Percentiles rank a stretch among this genome's conserved stretches.
These are phyloP conservation scores for Nicotiana paniculata DNA, from an alignment of 257 asterid genomes.

Conservation along the genomic window DNA sequence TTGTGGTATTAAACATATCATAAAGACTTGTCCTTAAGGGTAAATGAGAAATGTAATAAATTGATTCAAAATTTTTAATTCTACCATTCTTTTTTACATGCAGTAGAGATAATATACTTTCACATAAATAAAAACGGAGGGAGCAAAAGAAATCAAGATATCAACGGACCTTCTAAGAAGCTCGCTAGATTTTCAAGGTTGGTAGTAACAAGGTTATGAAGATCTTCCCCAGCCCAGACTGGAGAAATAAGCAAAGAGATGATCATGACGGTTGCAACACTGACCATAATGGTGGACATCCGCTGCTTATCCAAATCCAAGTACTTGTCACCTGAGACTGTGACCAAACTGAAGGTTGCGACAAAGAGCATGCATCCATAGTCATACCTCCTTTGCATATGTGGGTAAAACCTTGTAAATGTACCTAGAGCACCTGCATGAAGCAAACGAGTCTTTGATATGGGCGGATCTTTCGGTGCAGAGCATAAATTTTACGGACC, in stretches of 20 bases:
- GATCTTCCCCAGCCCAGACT: slow-evolving; percentile 84
- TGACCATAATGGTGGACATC: slow-evolving; percentile 50
- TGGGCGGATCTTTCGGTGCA: background rate
- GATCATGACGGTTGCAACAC: slow-evolving; percentile 48
- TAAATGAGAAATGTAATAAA: too few species aligned
- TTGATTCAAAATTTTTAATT: too few species aligned
- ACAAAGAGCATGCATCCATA: slow-evolving; percentile 67
- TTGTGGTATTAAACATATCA: too few species aligned
- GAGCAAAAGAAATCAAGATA: background rate
- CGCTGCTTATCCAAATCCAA: slow-evolving; percentile 52
- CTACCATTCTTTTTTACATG: too few species aligned
- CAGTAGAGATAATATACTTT: too few species aligned
- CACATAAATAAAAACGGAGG: too few species aligned
- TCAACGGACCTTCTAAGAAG: slow-evolving; percentile 44
- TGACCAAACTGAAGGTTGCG: slow-evolving; percentile 59
- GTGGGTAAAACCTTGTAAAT: slow-evolving; percentile 55
- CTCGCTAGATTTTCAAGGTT: slow-evolving; percentile 51
- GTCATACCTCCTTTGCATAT: slow-evolving; percentile 54
- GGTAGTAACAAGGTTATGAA: slow-evolving; percentile 38
- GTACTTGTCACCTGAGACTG: slow-evolving; percentile 66
- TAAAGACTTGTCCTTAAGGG: too few species aligned
- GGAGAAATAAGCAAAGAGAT: slow-evolving; percentile 52
- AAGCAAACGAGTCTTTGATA: background rate
- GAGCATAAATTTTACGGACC: too few species aligned
- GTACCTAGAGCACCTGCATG: slow-evolving; percentile 47